Base-by-base conservation (phyloP, 75 land plant genomes). In the Ceratopteris richardii region DNA sequence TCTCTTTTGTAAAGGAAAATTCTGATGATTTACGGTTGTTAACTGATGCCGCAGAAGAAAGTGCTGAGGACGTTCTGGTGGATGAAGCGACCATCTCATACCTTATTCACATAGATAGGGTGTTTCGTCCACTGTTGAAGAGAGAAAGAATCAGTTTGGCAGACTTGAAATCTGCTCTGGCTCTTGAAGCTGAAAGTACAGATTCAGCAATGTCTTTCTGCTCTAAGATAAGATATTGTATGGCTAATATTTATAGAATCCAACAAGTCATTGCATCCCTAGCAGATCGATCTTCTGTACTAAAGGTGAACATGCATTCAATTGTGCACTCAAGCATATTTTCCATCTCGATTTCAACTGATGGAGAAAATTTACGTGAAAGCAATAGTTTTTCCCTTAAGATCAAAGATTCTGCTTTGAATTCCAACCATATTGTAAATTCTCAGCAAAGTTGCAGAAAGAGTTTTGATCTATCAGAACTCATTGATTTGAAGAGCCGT, bases 21-120 rank as follows among this genome's bases (percentile, higher is more conserved):
- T 33, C 57, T 47, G 68, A 56, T 24, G 68, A 66, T 66, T 40
- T 66, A 21, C 56, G 68, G 17, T 26, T 56, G 28, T 44, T 66
- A 58, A 66, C 57, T 12, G 68, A 66, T 31, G 68, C 60, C 19
- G 39, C 56, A 17, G 66, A 64, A 58, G 66, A 64, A 25, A 40
- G 41, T 7, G 54, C 66, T 37, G 66, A 64, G 25, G 37, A 64
- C 39, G 66, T 40, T 29, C 41, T 64, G 36, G 58, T 64, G 4
- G 57, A 64, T 28, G 58, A 64, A 23, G 46, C 66, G 16, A 55
- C 39, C 24, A 28, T 64, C 26, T 54, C 58, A n/a, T 58, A 64
- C 29, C 21, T 64, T 55, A 54, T 64, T 41, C 57, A 64, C 17
- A 44, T 64, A 29, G 57, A 64, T 33, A 47, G 31, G 29, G 44